A percentile compares a stretch with the other conserved stretches of the same genome.
Conservation (phyloP, 768 basidiomycete genomes). For the Amanita brunnescens region DNA sequence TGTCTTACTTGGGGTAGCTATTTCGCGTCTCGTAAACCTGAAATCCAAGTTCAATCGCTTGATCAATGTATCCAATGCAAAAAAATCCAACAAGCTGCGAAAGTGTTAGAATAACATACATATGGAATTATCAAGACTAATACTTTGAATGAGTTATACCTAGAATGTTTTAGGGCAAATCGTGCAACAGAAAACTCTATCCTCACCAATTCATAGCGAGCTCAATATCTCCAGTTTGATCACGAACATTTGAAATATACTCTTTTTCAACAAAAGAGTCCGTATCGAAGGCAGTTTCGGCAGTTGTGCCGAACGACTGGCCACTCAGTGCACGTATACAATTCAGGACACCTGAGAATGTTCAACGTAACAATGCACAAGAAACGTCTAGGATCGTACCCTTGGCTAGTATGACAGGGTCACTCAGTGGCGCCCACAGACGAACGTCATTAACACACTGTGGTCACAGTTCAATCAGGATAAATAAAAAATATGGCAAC, state of each 20-base stretch:
- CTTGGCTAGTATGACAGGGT: conserved; percentile 43
- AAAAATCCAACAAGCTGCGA: conserved; percentile 53
- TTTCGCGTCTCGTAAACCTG: conserved; percentile 48
- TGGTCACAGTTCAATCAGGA: neutral
- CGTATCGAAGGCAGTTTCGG: conserved; percentile 50
- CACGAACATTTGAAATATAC: conserved; percentile 36
- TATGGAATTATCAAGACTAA: neutral
- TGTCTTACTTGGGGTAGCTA: conserved; percentile 55
- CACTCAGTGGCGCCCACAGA: conserved; percentile 46
- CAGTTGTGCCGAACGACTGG: conserved; percentile 39
- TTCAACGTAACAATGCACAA: neutral
- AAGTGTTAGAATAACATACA: neutral
- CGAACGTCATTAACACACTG: conserved; percentile 50
- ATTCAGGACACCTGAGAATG: conserved; percentile 41
- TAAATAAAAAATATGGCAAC: neutral
- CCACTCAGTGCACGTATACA: conserved; percentile 59
- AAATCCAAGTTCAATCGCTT: conserved; percentile 59
- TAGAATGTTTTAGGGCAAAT: conserved; percentile 12
- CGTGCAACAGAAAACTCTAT: neutral
- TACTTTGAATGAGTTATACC: conserved; percentile 65
- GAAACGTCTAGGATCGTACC: conserved; percentile 26
- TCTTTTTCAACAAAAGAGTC: conserved; percentile 48
- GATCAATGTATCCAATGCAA: conserved; percentile 48
- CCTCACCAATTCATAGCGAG: conserved; percentile 53
- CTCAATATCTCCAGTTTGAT: conserved; percentile 37